Percentiles rank a stretch among this genome's conserved stretches.
phyloP scores from a whole-genome alignment of 1,284 basidiomycete species.

The Chondrostereum purpureum region DNA sequence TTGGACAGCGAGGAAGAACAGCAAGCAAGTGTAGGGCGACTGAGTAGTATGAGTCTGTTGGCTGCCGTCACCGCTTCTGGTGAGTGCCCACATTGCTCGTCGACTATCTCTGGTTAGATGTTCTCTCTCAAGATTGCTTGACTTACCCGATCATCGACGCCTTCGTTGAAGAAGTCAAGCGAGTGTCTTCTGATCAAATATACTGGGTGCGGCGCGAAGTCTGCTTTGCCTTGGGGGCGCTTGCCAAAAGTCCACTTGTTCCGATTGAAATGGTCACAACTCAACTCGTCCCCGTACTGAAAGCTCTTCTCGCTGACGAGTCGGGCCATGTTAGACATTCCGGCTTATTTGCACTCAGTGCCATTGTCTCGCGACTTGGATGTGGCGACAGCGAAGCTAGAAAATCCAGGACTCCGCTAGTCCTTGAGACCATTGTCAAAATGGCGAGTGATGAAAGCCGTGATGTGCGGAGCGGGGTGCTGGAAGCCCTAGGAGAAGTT shows the following conservation, averaged over 20 bases:
- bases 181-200: conserved; percentile 71
- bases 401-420: conserved; percentile 35
- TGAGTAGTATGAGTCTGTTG: conserved; percentile 91
- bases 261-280: conserved; percentile 61
- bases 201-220: conserved; percentile 88
- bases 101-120: conserved; percentile 9
- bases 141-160: conserved; percentile 53
- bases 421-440: conserved; percentile 45
- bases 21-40: conserved; percentile 81
- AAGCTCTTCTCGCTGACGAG: conserved; percentile 63
- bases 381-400: conserved; percentile 49
- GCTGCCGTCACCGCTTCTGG: conserved; percentile 76
- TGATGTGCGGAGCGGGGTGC: conserved; percentile 73
- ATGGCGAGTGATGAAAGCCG: conserved; percentile 66
- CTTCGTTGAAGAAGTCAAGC: conserved; percentile 80
- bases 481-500: conserved; percentile 90
- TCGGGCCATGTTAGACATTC: conserved; percentile 88
- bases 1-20: conserved; percentile 36
- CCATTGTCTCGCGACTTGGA: conserved; percentile 65
- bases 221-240: conserved; percentile 80
- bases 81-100: conserved; percentile 27
- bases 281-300: conserved; percentile 75
- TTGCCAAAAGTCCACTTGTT: conserved; percentile 74
- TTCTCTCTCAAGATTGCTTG: conserved; percentile 43
- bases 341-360: conserved; percentile 81